Evolutionary conservation across 2,329 filamentous ascomycete genomes (phyloP).

Genomic region (Fusarium albosuccineum): DNA sequence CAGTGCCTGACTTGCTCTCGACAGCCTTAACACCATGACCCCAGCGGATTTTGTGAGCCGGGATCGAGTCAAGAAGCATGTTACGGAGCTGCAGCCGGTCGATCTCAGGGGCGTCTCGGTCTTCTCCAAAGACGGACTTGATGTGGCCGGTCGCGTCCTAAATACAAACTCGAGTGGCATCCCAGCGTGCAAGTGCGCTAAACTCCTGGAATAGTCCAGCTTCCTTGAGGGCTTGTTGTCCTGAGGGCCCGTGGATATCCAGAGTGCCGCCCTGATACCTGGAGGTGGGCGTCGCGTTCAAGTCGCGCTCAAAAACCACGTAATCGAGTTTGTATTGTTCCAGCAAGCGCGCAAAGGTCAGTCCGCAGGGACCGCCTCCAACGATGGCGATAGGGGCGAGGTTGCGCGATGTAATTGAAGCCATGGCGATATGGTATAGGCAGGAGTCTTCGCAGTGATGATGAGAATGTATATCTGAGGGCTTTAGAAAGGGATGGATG

Average conservation of each 20-base stretch:
- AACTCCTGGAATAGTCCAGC: slow-evolving; percentile 63
- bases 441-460: neutral
- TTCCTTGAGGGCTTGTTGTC: slow-evolving; percentile 62
- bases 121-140: slow-evolving; percentile 43
- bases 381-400: slow-evolving; percentile 58
- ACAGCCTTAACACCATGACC: slow-evolving; percentile 20
- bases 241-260: slow-evolving; percentile 64
- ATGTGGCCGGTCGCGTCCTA: slow-evolving; percentile 42
- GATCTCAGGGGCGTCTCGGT: slow-evolving; percentile 53
- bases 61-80: slow-evolving; percentile 51
- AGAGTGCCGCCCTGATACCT: slow-evolving; percentile 60
- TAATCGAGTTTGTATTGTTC: slow-evolving; percentile 57
- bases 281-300: slow-evolving; percentile 44
- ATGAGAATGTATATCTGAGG: too few relatives aligned
- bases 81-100: slow-evolving; percentile 51
- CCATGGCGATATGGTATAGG: neutral
- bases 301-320: slow-evolving; percentile 60
- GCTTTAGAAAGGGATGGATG: neutral
- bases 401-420: neutral
- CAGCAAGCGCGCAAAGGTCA: slow-evolving; percentile 62
- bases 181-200: slow-evolving; percentile 46
- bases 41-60: slow-evolving; percentile 54
- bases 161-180: slow-evolving; percentile 45
- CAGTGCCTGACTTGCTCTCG: neutral
- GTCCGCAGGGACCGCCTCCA: slow-evolving; percentile 58